A percentile compares a stretch with the other conserved stretches of the same genome.
These are phyloP conservation scores for Scedosporium boydii DNA, from an alignment of 2,329 filamentous ascomycete species.

Conservation along the genomic window DNA sequence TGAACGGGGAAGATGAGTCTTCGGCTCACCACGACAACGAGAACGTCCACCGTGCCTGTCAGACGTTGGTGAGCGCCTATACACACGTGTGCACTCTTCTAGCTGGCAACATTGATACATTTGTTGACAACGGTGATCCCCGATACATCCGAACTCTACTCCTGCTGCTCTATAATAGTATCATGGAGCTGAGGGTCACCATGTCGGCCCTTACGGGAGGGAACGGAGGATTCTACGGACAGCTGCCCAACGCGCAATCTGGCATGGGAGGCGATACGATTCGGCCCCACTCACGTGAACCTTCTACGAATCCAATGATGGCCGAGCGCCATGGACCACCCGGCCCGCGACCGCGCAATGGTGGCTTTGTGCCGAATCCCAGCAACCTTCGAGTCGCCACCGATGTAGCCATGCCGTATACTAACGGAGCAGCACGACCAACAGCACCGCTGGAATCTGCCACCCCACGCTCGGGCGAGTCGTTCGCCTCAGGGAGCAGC, in stretches of 20 bases:
- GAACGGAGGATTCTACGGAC: neutral
- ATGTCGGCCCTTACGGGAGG: slow-evolving; percentile 23
- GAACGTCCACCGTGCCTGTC: slow-evolving; percentile 52
- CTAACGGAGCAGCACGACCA: slow-evolving; percentile 35
- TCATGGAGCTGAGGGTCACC: slow-evolving; percentile 55
- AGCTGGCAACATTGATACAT: slow-evolving; percentile 51
- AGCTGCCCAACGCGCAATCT: neutral
- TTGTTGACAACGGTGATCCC: slow-evolving; percentile 56
- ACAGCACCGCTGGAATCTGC: slow-evolving; percentile 44
- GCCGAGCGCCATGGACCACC: slow-evolving; percentile 35
- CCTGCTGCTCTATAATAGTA: slow-evolving; percentile 56
- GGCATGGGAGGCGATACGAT: slow-evolving; percentile 32
- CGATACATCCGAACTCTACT: slow-evolving; percentile 57
- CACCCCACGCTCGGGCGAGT: slow-evolving; percentile 78
- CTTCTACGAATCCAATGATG: slow-evolving; percentile 43
- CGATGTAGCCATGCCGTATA: slow-evolving; percentile 38
- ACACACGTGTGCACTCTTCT: slow-evolving; percentile 55
- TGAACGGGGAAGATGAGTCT: slow-evolving; percentile 33
- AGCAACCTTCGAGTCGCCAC: slow-evolving; percentile 48
- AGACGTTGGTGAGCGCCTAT: slow-evolving; percentile 55
- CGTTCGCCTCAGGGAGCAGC: slow-evolving; percentile 52
- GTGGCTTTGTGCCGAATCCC: slow-evolving; percentile 34
- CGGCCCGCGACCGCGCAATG: slow-evolving; percentile 23
- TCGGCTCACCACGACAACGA: slow-evolving; percentile 47
- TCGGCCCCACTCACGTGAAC: slow-evolving; percentile 40